phyloP scores from a whole-genome alignment of 805 yeast genomes.

The Nakazawaea molendinolei region DNA sequence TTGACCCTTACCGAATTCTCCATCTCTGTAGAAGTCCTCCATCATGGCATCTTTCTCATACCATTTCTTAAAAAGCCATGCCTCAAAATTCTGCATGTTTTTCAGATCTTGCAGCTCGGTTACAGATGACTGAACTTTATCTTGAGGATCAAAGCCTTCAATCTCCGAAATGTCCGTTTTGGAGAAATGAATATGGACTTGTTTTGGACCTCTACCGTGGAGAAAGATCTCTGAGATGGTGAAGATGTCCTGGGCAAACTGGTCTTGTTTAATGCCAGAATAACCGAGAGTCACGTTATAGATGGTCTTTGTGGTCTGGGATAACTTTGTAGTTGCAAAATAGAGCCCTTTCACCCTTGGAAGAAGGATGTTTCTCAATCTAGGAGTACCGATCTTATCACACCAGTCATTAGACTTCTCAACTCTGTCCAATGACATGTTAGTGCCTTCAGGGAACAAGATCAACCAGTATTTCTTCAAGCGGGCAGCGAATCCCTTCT shows the following conservation, averaged over 20 bases:
- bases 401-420: conserved; percentile 53
- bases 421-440: conserved; percentile 61
- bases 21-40: conserved; percentile 51
- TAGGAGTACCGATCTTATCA: conserved; percentile 37
- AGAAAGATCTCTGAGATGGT: conserved; percentile 59
- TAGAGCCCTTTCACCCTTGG: conserved; percentile 82
- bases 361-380: conserved; percentile 59
- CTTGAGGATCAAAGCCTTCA: conserved; percentile 49
- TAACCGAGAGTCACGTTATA: conserved; percentile 85
- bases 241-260: conserved; percentile 74
- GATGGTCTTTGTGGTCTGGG: conserved; percentile 45
- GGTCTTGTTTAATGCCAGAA: conserved; percentile 54
- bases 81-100: conserved; percentile 44
- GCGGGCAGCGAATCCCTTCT: conserved; percentile 45
- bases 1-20: conserved; percentile 35
- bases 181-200: conserved; percentile 59
- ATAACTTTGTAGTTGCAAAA: conserved; percentile 51
- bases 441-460: conserved; percentile 94
- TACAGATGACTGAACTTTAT: conserved; percentile 39
- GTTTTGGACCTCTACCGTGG: conserved; percentile 64
- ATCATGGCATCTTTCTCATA: conserved; percentile 66
- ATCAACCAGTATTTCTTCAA: conserved; percentile 51
- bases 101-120: conserved; percentile 32
- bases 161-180: conserved; percentile 52
- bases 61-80: conserved; percentile 78